Percentiles rank a stretch among this genome's conserved stretches.
phyloP scores from a whole-genome alignment of 2,329 filamentous ascomycete species.

The Neonectria ditissima region DNA sequence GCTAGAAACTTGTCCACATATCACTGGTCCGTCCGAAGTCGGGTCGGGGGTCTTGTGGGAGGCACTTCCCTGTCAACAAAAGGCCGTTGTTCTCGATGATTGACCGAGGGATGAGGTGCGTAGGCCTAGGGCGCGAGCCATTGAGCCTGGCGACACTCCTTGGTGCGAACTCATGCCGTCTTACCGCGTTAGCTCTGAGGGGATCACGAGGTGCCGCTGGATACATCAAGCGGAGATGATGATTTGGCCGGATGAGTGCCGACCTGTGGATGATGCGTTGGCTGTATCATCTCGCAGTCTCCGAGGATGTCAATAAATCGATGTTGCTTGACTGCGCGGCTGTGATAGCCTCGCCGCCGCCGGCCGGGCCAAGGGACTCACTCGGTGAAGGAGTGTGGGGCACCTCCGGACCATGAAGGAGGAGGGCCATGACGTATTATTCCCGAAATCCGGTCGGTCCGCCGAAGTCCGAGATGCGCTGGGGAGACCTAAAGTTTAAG shows the following conservation, averaged over 20 bases:
- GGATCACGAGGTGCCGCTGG: slow-evolving; percentile 10
- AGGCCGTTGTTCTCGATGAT: background rate
- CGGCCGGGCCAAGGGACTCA: slow-evolving; percentile 8
- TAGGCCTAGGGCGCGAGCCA: slow-evolving; percentile 19
- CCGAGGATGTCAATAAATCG: slow-evolving; percentile 6
- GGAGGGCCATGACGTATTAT: background rate
- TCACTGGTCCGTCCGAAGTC: slow-evolving; percentile 26
- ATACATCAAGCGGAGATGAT: background rate
- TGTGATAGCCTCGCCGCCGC: slow-evolving; percentile 21
- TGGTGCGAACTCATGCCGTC: slow-evolving; percentile 17
- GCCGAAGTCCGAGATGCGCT: slow-evolving; percentile 6
- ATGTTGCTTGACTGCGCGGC: background rate
- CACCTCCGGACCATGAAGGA: background rate
- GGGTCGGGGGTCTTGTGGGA: slow-evolving; percentile 12
- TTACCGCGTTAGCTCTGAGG: slow-evolving; percentile 21
- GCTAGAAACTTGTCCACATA: slow-evolving; percentile 24
- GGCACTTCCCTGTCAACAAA: slow-evolving; percentile 20
- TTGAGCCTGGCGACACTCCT: slow-evolving; percentile 1
- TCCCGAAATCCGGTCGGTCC: slow-evolving; percentile 13
- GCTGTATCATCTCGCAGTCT: background rate
- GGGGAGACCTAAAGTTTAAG: background rate
- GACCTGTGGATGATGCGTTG: background rate
- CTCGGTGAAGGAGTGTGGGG: slow-evolving; percentile 8
- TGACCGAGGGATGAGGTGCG: slow-evolving; percentile 10
- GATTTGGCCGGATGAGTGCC: background rate